phyloP scores from a whole-genome alignment of 2,329 filamentous ascomycete genomes.

The Bipolaris cookei region DNA sequence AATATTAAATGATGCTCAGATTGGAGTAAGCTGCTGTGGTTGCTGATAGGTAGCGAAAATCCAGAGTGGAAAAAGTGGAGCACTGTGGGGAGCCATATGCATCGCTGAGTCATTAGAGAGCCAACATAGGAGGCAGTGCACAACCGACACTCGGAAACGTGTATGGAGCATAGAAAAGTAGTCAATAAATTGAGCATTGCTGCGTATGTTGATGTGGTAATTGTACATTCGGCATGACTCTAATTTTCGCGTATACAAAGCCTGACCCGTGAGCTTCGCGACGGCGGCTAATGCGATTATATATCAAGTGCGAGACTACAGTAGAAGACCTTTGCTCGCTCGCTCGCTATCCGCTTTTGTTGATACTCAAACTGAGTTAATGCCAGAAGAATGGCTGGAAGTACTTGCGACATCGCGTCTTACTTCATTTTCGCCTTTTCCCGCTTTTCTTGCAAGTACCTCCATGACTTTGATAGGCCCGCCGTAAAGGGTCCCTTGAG shows the following conservation, averaged over 20 bases:
- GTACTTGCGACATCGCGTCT: background rate
- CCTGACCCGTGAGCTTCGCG: slow-evolving; percentile 29
- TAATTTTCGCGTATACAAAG: slow-evolving; percentile 21
- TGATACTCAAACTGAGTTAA: slow-evolving; percentile 30
- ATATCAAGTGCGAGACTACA: slow-evolving; percentile 9
- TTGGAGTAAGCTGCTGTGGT: no score
- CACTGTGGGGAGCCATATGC: background rate
- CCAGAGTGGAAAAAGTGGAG: background rate
- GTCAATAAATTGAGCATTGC: background rate
- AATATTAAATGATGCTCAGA: no score
- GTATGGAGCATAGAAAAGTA: background rate
- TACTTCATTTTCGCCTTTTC: slow-evolving; percentile 50
- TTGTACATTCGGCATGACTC: slow-evolving; percentile 1
- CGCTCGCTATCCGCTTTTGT: slow-evolving; percentile 21
- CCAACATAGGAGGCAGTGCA: background rate
- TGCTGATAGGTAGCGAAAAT: background rate
- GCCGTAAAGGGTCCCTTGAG: slow-evolving; percentile 83
- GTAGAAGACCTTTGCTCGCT: slow-evolving; percentile 15
- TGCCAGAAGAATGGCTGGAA: background rate
- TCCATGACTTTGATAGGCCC: slow-evolving; percentile 70
- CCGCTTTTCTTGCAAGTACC: slow-evolving; percentile 82
- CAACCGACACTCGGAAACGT: background rate
- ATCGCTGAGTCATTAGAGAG: background rate
- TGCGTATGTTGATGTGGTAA: background rate
- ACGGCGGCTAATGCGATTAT: slow-evolving; percentile 22